Evolutionary conservation across 495 filamentous ascomycete species (phyloP).

Genomic region (Astrothelium macrocarpum): DNA sequence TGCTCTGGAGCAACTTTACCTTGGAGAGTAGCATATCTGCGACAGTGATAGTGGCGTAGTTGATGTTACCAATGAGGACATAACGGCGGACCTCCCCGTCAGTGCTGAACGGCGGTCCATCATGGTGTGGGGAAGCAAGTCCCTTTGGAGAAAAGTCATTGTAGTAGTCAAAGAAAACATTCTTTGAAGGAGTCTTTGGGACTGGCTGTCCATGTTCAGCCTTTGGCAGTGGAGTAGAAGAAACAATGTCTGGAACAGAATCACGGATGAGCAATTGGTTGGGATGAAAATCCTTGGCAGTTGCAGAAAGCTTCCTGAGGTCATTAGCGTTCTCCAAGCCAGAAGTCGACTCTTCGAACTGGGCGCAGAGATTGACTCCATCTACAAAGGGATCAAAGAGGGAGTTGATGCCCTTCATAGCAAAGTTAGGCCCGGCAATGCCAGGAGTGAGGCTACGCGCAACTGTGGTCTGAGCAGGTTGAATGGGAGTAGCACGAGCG

Average conservation of each 20-base stretch:
- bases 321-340: not conserved
- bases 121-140: not conserved
- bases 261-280: not conserved
- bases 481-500: not conserved
- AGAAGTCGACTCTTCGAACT: not conserved
- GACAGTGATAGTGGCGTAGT: not conserved
- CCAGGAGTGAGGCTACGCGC: not conserved
- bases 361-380: not conserved
- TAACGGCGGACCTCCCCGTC: not conserved
- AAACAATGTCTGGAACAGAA: not conserved
- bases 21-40: not conserved
- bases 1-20: not conserved
- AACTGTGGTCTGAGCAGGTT: not conserved
- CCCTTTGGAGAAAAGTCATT: not conserved
- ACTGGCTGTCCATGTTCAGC: too few species aligned
- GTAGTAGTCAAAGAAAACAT: not conserved
- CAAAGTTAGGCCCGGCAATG: not conserved
- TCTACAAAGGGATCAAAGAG: conserved; percentile 1
- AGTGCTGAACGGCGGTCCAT: not conserved
- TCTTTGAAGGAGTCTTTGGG: not conserved
- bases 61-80: not conserved
- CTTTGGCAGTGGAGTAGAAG: not conserved
- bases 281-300: conserved; percentile 1
- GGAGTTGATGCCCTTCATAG: not conserved
- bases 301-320: not conserved